phyloP scores from a whole-genome alignment of 73 alveolate species.

The Stentor coeruleus region DNA sequence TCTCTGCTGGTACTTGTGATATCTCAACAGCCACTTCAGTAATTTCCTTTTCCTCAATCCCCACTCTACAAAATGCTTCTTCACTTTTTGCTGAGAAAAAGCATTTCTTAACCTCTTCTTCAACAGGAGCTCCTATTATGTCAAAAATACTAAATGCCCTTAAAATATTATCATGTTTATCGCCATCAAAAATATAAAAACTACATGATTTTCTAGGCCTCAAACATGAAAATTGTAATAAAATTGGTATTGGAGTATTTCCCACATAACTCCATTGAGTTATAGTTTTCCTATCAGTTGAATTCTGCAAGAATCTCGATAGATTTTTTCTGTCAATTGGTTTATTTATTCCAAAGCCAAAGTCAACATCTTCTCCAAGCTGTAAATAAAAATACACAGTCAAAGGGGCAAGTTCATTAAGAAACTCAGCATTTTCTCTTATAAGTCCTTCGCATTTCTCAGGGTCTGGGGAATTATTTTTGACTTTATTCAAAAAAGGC shows the following conservation, averaged over 20 bases:
- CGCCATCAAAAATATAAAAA: constrained; percentile 27
- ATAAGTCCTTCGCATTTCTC: neutral
- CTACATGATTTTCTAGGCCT: neutral
- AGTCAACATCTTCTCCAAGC: constrained; percentile 17
- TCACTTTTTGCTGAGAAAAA: constrained; percentile 1
- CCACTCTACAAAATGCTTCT: neutral
- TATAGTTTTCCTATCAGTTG: neutral
- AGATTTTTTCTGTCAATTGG: constrained; percentile 9
- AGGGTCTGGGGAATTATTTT: neutral
- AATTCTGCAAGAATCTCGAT: neutral
- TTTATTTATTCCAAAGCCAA: neutral
- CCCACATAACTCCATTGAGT: neutral
- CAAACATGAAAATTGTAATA: neutral
- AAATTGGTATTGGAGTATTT: neutral
- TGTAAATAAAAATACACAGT: neutral
- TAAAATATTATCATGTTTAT: neutral
- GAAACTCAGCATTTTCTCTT: neutral
- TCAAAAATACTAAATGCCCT: constrained; percentile 9
- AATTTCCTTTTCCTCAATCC: neutral
- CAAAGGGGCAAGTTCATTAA: neutral
- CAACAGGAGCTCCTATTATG: constrained; percentile 10
- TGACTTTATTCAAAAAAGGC: neutral
- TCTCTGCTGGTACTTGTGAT: neutral
- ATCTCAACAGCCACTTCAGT: neutral
- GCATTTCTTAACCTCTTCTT: neutral